Conservation (phyloP, 768 basidiomycete genomes). For the Suillus bovinus region DNA sequence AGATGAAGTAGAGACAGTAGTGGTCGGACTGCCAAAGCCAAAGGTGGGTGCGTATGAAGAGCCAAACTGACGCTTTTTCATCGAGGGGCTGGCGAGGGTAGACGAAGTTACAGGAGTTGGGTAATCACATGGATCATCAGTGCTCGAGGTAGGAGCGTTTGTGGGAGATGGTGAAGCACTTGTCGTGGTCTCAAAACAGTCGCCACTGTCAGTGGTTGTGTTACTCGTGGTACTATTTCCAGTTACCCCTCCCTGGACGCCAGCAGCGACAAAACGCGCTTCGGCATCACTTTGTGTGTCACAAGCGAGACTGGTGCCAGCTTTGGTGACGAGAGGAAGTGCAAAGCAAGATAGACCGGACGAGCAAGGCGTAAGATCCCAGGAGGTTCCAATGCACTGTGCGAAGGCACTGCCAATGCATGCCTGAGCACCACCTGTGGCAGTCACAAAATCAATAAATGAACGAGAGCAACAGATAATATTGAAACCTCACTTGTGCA, state of each 20-base stretch:
- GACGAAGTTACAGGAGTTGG: background rate
- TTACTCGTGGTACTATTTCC: conserved; percentile 25
- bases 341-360: conserved; percentile 37
- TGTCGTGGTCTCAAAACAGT: conserved; percentile 2
- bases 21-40: conserved; percentile 14
- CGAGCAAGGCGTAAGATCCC: conserved; percentile 33
- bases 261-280: conserved; percentile 40
- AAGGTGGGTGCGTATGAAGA: conserved; percentile 9
- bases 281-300: conserved; percentile 46
- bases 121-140: background rate
- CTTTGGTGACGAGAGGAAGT: conserved; percentile 41
- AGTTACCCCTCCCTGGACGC: conserved; percentile 45
- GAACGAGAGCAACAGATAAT: background rate
- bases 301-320: conserved; percentile 50
- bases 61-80: conserved; percentile 11
- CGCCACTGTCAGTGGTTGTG: conserved; percentile 4
- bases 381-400: conserved; percentile 40
- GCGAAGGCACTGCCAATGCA: conserved; percentile 40
- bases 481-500: conserved; percentile 31
- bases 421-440: conserved; percentile 33
- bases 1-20: conserved; percentile 5
- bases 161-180: background rate
- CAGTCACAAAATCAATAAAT: background rate
- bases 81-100: background rate
- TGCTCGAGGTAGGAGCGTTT: background rate